Evolutionary conservation across 2,329 filamentous ascomycete genomes (phyloP), one percentile per base, ranked within the genome.

Genomic region (Hymenoscyphus infarciens): DNA sequence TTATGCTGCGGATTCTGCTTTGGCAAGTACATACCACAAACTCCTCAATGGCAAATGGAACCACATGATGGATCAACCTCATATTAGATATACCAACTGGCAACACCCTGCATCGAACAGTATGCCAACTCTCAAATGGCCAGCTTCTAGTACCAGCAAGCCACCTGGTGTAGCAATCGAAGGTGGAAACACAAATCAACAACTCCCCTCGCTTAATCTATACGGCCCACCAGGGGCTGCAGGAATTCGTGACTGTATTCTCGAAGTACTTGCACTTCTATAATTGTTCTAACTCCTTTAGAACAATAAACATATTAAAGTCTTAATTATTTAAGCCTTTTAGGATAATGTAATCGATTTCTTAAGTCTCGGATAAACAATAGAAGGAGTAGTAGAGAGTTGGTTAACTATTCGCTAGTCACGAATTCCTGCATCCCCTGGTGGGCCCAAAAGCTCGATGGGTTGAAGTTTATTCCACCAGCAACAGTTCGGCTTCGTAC

Each of bases 41-140:
- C 31, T 66, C 3, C 55, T 66, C 1, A 63, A 61, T 15, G 64
- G 64, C 15, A 67, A 67, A 42, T 67, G 66, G 66, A 61, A 67
- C 39, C 64, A 67, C 33, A 67, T 67, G 62, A 64, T 67, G 64
- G 62, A 64, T 35, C 66, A 67, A 19, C 58, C 59, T 8, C 66
- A 67, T 55, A 63, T 63, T 54, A 64, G 66, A 16, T 67, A 67
- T 29, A 64, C 63, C 2, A 42, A n/a, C 19, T 63, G 64, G 64
- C 60, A 66, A 45, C 59, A 66, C 62, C 64, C 64, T 15, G 38
- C 56, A 15, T 57, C 62, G 5, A 66, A 66, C 22, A 61, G n/a
- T 31, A 64, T 66, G 62, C 64, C 64, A 4, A 11, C 39, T 10
- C 35, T 56, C 7, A 60, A 60, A 13, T 61, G 55, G 16, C 61